Conservation (phyloP, 2,329 filamentous ascomycete genomes). For the Pyricularia sp. region DNA sequence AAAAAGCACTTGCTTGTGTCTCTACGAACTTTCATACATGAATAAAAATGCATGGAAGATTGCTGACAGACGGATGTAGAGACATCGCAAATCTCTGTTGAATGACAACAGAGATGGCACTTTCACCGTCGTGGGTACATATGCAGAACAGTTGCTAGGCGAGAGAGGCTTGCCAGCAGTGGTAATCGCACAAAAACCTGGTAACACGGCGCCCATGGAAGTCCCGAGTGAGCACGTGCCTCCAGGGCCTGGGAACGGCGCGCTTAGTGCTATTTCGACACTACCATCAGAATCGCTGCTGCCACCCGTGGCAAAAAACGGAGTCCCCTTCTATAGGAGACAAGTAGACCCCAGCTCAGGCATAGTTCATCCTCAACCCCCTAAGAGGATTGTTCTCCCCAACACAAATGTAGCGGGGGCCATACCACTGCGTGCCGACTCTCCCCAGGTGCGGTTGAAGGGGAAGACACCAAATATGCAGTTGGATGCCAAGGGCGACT, state of each 20-base stretch:
- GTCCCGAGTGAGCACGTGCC: not conserved
- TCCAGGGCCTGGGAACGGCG: not conserved
- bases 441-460: not conserved
- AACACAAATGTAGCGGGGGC: not conserved
- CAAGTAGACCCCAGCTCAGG: not conserved
- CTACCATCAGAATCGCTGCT: not conserved
- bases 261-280: not conserved
- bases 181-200: slow-evolving; percentile 6
- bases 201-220: not conserved
- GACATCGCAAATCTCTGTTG: slow-evolving; percentile 2
- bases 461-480: not conserved
- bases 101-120: slow-evolving; percentile 10
- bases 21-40: not conserved
- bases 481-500: not conserved
- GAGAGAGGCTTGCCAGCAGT: slow-evolving; percentile 1
- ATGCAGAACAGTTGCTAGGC: not conserved
- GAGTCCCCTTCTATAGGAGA: not conserved
- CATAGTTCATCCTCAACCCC: not conserved
- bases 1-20: not conserved
- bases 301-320: not conserved
- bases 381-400: not conserved
- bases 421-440: not conserved
- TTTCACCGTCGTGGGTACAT: not conserved
- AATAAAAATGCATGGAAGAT: not conserved
- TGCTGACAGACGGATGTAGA: not conserved